Conservation (phyloP, 2,329 filamentous ascomycete genomes). For the Drechslerella dactyloides region DNA sequence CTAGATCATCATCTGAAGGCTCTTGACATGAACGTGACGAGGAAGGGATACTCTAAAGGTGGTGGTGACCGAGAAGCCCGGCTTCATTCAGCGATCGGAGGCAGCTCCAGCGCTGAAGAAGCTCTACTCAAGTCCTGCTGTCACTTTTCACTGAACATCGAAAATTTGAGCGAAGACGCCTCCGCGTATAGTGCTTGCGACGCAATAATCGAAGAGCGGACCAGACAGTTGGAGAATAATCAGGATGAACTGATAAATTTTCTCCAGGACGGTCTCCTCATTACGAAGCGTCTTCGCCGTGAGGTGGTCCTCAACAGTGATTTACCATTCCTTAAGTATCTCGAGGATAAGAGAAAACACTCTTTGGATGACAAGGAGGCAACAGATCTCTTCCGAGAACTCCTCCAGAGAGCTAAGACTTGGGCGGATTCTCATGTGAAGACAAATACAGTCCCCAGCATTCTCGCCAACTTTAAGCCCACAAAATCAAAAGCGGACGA, state of each 20-base stretch:
- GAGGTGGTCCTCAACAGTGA: slow-evolving; percentile 19
- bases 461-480: slow-evolving; percentile 22
- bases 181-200: slow-evolving; percentile 55
- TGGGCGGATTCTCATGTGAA: slow-evolving; percentile 14
- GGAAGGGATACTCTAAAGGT: slow-evolving; percentile 57
- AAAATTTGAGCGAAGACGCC: slow-evolving; percentile 11
- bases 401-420: slow-evolving; percentile 38
- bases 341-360: slow-evolving; percentile 46
- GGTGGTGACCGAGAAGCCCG: slow-evolving; percentile 58
- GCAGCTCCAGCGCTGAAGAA: slow-evolving; percentile 62
- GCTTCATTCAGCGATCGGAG: slow-evolving; percentile 61
- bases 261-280: slow-evolving; percentile 35
- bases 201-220: slow-evolving; percentile 56
- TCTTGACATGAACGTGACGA: slow-evolving; percentile 60
- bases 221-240: slow-evolving; percentile 53
- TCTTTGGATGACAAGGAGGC: slow-evolving; percentile 32
- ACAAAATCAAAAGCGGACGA: slow-evolving; percentile 23
- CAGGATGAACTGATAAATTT: slow-evolving; percentile 52
- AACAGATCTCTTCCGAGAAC: slow-evolving; percentile 18
- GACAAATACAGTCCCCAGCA: slow-evolving; percentile 1
- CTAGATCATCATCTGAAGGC: slow-evolving; percentile 64
- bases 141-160: slow-evolving; percentile 55
- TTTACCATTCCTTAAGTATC: slow-evolving; percentile 28
- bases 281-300: slow-evolving; percentile 14
- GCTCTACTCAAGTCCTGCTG: slow-evolving; percentile 63